Conservation (phyloP, 495 filamentous ascomycete species). For the Jackrogersella multiformis region DNA sequence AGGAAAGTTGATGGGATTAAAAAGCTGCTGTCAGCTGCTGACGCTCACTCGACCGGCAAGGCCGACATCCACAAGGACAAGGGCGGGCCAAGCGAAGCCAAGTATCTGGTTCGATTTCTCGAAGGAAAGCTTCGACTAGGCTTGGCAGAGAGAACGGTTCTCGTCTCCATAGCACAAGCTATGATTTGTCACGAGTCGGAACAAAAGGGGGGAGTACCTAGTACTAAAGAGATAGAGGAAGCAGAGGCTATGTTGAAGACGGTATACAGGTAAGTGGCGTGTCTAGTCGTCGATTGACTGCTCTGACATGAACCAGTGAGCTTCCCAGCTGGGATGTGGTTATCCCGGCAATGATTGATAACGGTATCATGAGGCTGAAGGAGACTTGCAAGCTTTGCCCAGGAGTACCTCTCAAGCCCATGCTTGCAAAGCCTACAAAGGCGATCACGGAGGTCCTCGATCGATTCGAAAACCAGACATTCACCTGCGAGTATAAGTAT, state of each 20-base stretch:
- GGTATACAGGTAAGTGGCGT: constrained; percentile 76
- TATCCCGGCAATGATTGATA: constrained; percentile 84
- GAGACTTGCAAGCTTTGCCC: constrained; percentile 92
- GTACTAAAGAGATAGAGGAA: constrained; percentile 76
- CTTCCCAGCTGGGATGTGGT: constrained; percentile 96
- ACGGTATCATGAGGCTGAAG: constrained; percentile 82
- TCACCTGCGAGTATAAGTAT: constrained; percentile 99
- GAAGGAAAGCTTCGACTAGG: constrained; percentile 94
- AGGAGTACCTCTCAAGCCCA: constrained; percentile 94
- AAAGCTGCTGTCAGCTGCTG: constrained; percentile 88
- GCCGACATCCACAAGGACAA: constrained; percentile 92
- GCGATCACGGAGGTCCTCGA: constrained; percentile 98
- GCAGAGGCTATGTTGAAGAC: constrained; percentile 87
- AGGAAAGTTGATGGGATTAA: constrained; percentile 95
- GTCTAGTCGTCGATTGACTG: neutral
- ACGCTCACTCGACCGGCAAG: constrained; percentile 74
- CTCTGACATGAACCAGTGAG: constrained; percentile 64
- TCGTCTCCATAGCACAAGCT: constrained; percentile 88
- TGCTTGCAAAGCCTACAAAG: constrained; percentile 98
- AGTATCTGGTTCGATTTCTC: constrained; percentile 89
- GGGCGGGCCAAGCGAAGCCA: constrained; percentile 92
- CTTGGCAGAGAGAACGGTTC: constrained; percentile 88
- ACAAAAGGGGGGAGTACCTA: constrained; percentile 70
- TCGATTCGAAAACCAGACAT: constrained; percentile 92
- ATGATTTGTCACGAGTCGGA: constrained; percentile 82